Evolutionary conservation across 2,329 filamentous ascomycete genomes (phyloP).

Genomic region (Pseudodiploospora longispora): DNA sequence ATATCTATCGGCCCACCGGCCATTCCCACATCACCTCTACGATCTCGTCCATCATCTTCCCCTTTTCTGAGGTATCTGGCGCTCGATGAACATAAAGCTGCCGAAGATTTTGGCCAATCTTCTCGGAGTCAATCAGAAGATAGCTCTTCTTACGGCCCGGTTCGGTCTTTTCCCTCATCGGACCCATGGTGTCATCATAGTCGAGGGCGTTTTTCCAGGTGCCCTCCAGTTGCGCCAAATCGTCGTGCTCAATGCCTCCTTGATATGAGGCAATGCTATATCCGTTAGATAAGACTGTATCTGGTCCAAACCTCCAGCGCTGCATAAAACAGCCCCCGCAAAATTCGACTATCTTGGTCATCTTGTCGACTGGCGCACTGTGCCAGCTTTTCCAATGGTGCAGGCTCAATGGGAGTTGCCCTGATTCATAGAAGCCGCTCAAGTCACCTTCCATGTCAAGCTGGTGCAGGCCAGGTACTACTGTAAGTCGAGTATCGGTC

Average conservation of each 20-base stretch:
- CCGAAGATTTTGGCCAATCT: slow-evolving; percentile 36
- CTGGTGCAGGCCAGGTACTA: slow-evolving; percentile 48
- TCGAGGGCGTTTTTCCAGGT: slow-evolving; percentile 44
- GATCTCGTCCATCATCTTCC: slow-evolving; percentile 33
- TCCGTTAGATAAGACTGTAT: slow-evolving; percentile 49
- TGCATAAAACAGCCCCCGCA: slow-evolving; percentile 54
- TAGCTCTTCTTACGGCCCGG: slow-evolving; percentile 43
- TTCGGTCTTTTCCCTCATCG: slow-evolving; percentile 32
- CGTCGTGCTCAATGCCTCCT: slow-evolving; percentile 28
- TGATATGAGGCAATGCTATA: slow-evolving; percentile 47
- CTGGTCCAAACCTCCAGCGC: slow-evolving; percentile 40
- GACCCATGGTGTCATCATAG: slow-evolving; percentile 47
- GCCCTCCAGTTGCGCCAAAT: slow-evolving; percentile 41
- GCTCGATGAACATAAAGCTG: slow-evolving; percentile 47
- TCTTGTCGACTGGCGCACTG: slow-evolving; percentile 26
- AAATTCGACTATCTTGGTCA: slow-evolving; percentile 18
- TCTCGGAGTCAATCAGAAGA: slow-evolving; percentile 35
- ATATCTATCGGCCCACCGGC: neutral
- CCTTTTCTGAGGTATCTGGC: slow-evolving; percentile 28
- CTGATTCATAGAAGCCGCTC: slow-evolving; percentile 53
- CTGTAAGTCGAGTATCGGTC: slow-evolving; percentile 44
- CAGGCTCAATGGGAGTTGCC: slow-evolving; percentile 44
- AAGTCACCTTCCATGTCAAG: slow-evolving; percentile 47
- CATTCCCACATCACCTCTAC: slow-evolving; percentile 40
- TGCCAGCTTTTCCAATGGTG: slow-evolving; percentile 61